Evolutionary conservation across 768 basidiomycete species (phyloP).

Genomic region (Panellus pusillus): DNA sequence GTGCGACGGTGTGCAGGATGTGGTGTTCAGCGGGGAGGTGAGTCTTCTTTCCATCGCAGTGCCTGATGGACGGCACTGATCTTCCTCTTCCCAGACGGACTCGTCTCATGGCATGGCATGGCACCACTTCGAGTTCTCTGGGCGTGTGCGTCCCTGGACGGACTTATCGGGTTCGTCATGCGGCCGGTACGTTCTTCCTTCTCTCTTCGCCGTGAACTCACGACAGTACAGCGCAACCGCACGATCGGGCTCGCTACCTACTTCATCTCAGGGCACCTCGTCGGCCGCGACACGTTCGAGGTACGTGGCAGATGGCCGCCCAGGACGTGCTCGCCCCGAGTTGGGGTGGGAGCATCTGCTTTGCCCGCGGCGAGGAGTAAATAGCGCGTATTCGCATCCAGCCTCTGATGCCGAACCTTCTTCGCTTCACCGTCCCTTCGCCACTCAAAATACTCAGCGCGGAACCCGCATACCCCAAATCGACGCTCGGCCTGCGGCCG

Average conservation of each 20-base stretch:
- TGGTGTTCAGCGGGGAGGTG: slow-evolving; percentile 30
- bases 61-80: not conserved
- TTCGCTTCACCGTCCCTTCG: too few species aligned
- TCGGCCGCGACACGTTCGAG: slow-evolving; percentile 18
- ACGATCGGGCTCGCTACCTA: slow-evolving; percentile 16
- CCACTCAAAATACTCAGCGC: not conserved
- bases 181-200: slow-evolving; percentile 24
- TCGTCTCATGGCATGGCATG: slow-evolving; percentile 36
- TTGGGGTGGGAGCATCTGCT: slow-evolving; percentile 17
- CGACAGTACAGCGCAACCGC: slow-evolving; percentile 12
- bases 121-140: slow-evolving; percentile 37
- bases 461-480: too few species aligned
- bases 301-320: slow-evolving; percentile 20
- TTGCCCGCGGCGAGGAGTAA: slow-evolving; percentile 16
- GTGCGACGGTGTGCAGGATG: slow-evolving; percentile 49
- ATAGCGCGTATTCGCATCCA: not conserved
- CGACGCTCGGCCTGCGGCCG: too few species aligned
- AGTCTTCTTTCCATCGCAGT: not conserved
- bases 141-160: slow-evolving; percentile 41
- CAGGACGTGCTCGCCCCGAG: slow-evolving; percentile 19
- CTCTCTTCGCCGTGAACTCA: not conserved
- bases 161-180: slow-evolving; percentile 37
- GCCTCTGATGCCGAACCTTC: too few species aligned
- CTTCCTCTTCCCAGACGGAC: slow-evolving; percentile 38
- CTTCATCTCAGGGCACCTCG: slow-evolving; percentile 19